Percentiles rank a stretch among this genome's conserved stretches.
Conservation (phyloP, 1,284 basidiomycete genomes). For the Taiwanofungus camphoratus region DNA sequence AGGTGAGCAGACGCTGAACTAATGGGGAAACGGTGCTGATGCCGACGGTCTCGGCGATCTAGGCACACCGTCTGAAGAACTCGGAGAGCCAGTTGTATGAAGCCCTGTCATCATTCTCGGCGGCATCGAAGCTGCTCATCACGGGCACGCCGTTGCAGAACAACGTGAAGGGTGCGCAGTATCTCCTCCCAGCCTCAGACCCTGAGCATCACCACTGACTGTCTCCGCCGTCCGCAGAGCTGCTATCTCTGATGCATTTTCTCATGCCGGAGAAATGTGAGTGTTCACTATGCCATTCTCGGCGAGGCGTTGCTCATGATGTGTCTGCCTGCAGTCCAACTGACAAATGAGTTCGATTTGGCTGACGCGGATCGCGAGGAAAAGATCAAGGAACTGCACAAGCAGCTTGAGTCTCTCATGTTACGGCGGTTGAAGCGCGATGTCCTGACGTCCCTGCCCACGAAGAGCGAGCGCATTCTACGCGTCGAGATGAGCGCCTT, state of each 20-base stretch:
- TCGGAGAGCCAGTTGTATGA: conserved; percentile 97
- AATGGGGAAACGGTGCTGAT: too few species aligned
- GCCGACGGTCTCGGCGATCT: conserved; percentile 4
- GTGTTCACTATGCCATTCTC: conserved; percentile 23
- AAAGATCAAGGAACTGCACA: conserved; percentile 94
- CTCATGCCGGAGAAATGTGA: conserved; percentile 96
- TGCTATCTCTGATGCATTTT: conserved; percentile 97
- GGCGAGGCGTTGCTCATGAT: conserved; percentile 8
- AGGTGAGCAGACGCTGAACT: too few species aligned
- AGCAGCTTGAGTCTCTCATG: conserved; percentile 94
- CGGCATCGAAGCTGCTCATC: conserved; percentile 91
- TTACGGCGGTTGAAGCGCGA: conserved; percentile 93
- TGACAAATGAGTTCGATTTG: conserved; percentile 94
- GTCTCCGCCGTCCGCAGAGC: conserved; percentile 47
- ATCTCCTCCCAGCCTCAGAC: not conserved
- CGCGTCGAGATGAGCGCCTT: conserved; percentile 97
- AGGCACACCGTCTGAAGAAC: conserved; percentile 98
- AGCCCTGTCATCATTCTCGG: conserved; percentile 84
- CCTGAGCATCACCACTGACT: conserved; percentile 1
- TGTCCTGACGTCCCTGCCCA: conserved; percentile 94
- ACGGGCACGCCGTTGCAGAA: conserved; percentile 99
- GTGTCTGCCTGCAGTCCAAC: conserved; percentile 24
- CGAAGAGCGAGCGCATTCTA: conserved; percentile 97
- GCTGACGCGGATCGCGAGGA: conserved; percentile 88
- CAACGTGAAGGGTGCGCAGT: conserved; percentile 87